Conservation (phyloP, 208 protist genomes). For the Trypanosoma theileri region DNA sequence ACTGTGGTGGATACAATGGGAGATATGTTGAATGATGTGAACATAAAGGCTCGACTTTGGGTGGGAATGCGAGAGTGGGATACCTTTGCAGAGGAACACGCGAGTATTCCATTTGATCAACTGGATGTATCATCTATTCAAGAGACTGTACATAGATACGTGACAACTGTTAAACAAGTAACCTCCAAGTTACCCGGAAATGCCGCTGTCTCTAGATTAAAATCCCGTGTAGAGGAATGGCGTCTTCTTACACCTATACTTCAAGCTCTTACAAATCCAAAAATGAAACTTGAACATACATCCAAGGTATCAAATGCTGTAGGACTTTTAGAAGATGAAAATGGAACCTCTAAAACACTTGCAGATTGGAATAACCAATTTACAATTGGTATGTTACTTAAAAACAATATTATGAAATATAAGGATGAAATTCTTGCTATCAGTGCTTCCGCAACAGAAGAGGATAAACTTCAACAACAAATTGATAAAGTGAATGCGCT, state of each 20-base stretch:
- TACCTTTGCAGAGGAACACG: slow-evolving; percentile 63
- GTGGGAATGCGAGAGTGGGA: slow-evolving; percentile 86
- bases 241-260: slow-evolving; percentile 92
- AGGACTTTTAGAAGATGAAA: slow-evolving; percentile 61
- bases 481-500: slow-evolving; percentile 95
- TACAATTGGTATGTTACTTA: slow-evolving; percentile 89
- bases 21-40: slow-evolving; percentile 92
- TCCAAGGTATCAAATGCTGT: slow-evolving; percentile 75
- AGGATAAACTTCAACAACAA: slow-evolving; percentile 96
- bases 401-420: slow-evolving; percentile 83
- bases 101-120: slow-evolving; percentile 67
- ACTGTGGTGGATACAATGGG: slow-evolving; percentile 89
- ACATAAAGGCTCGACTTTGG: slow-evolving; percentile 89
- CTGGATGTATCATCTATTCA: slow-evolving; percentile 71
- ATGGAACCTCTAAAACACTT: slow-evolving; percentile 62
- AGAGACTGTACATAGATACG: slow-evolving; percentile 88
- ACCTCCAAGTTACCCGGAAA: slow-evolving; percentile 79
- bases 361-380: slow-evolving; percentile 77
- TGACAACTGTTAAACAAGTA: slow-evolving; percentile 89
- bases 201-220: slow-evolving; percentile 81
- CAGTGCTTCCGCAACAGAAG: slow-evolving; percentile 93
- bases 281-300: slow-evolving; percentile 89
- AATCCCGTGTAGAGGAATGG: slow-evolving; percentile 92
- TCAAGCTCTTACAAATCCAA: slow-evolving; percentile 91
- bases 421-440: slow-evolving; percentile 91